These are phyloP conservation scores for Tetradesmus obliquus DNA, from an alignment of 139 green algal species.

Conservation along the genomic window DNA sequence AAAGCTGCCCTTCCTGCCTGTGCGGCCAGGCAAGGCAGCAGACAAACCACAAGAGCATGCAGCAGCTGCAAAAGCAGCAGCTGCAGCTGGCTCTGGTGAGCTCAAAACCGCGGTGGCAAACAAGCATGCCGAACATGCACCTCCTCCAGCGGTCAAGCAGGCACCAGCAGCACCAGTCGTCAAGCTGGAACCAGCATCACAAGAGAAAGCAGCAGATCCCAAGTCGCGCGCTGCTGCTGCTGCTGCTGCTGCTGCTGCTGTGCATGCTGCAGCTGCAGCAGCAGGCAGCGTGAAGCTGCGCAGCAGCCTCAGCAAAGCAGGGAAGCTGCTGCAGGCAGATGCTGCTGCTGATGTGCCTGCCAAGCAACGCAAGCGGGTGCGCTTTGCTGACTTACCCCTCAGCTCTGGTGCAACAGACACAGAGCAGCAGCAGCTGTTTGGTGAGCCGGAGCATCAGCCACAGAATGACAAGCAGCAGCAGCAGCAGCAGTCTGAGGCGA, in stretches of 20 bases:
- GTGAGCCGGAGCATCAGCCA: background rate
- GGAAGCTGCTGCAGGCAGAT: background rate
- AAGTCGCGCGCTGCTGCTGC: too few relatives aligned
- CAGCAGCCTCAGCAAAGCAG: background rate
- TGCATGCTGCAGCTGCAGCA: background rate
- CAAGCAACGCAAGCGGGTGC: constrained; percentile 3
- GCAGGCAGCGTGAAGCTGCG: background rate
- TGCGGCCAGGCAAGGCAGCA: background rate
- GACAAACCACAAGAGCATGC: too few relatives aligned
- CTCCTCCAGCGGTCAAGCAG: background rate
- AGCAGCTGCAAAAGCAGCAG: background rate
- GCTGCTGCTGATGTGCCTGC: background rate
- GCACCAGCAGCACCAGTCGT: background rate
- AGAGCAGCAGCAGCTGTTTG: background rate
- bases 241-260: background rate
- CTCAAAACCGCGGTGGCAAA: too few relatives aligned
- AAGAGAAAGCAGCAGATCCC: background rate
- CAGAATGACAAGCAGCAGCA: background rate
- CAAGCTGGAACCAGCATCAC: background rate
- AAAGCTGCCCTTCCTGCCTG: constrained; percentile 12
- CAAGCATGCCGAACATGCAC: background rate
- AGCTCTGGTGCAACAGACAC: background rate
- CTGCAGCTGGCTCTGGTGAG: background rate
- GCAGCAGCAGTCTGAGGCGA: background rate
- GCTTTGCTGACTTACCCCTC: background rate